Evolutionary conservation across 2,329 filamentous ascomycete genomes (phyloP), one percentile per base, ranked within the genome.

Genomic region (Fusarium veterinarium): DNA sequence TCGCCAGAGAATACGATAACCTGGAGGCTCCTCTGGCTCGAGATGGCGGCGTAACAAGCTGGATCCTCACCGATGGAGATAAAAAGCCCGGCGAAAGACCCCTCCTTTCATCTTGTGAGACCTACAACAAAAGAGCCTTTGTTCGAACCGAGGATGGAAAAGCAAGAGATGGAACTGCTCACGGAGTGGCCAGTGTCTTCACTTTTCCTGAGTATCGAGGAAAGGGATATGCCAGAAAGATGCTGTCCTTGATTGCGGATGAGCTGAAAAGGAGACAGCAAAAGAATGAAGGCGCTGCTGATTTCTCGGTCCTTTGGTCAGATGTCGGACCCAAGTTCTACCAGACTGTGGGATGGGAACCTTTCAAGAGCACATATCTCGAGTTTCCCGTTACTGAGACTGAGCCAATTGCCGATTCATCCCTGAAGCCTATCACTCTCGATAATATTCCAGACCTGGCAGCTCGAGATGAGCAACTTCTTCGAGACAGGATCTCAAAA

Each of bases 261-360:
- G 72, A 75, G 40, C 79, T 90, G 30, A 73, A 72, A 19, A 59
- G 59, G 3, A 69, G 70, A 41, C 74, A 82, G 45, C 71, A 73
- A 4, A 56, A 77, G 72, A 41, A 77, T 30, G 52, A 76, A n/a
- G 74, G 77, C 31, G 82, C 83, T 56, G 79, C 86, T 80, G 71
- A 81, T 19, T 96, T 95, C 81, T 95, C 93, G 1, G 88, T 97
- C 12, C 86, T 98, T 13, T 97, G 91, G 81, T 97, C 94, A 13
- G 94, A 97, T 77, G 95, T 97, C 72, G 94, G 95, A 25, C 92
- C 94, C 84, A 84, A 85, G 42, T 98, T 95, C 82, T 98, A 98
- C 82, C 89, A 92, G 7, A 86, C 85, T 37, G 86, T 90, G 71
- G 94, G 94, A 49, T 98, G 95, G 95, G 86, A 90, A 53, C 87